These are phyloP conservation scores for Carallia brachiata DNA, from an alignment of 345 rosid species.

Conservation along the genomic window DNA sequence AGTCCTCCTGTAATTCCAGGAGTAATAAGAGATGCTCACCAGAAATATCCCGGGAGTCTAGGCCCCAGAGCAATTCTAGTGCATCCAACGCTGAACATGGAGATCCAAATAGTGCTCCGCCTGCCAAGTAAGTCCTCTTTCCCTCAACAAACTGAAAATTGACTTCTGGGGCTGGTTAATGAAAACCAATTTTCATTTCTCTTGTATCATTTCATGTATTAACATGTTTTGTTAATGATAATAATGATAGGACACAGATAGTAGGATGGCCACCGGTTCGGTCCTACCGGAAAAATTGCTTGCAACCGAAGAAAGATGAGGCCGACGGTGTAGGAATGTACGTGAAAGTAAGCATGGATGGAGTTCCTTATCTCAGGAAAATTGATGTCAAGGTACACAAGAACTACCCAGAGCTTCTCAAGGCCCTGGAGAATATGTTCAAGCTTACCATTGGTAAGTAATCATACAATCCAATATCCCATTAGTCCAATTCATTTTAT, in stretches of 20 bases:
- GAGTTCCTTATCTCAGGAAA: conserved; percentile 32
- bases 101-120: conserved; percentile 26
- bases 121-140: conserved; percentile 49
- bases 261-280: conserved; percentile 36
- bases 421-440: conserved; percentile 25
- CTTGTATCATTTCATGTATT: neutral
- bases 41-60: conserved; percentile 32
- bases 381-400: conserved; percentile 23
- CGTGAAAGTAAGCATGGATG: conserved; percentile 33
- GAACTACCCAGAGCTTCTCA: conserved; percentile 26
- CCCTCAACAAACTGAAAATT: neutral
- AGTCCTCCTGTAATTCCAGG: neutral
- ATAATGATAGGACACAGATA: conserved; percentile 19
- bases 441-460: conserved; percentile 21
- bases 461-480: too few species aligned
- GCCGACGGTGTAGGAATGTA: conserved; percentile 9
- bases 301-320: conserved; percentile 10
- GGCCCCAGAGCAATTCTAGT: conserved; percentile 17
- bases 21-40: conserved; percentile 30
- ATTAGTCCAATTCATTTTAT: neutral
- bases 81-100: conserved; percentile 13
- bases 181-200: neutral
- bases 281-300: conserved; percentile 19
- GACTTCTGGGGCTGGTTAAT: neutral
- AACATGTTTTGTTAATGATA: neutral